Evolutionary conservation across 306 rosid genomes (phyloP).

Genomic region (Prunus mongolica): DNA sequence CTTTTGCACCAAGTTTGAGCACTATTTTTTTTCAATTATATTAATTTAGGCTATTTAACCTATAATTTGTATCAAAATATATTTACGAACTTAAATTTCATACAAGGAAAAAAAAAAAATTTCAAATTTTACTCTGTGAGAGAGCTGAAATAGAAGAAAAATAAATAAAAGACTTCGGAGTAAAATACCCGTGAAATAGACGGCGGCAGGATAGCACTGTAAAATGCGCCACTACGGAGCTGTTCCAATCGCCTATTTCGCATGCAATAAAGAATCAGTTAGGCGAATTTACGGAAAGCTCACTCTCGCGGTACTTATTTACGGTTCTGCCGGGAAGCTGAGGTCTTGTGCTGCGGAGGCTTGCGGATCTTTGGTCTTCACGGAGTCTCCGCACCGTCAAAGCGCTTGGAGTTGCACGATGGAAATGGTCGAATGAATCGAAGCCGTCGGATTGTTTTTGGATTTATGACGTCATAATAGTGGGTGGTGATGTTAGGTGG

Average conservation of each 20-base stretch:
- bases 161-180: background rate
- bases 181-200: background rate
- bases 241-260: conserved; percentile 19
- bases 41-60: no score
- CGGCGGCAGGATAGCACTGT: conserved; percentile 15
- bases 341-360: background rate
- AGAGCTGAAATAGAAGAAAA: background rate
- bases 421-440: background rate
- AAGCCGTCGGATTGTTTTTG: conserved; percentile 10
- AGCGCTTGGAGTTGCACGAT: background rate
- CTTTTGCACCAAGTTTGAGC: no score
- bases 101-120: no score
- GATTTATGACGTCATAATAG: conserved; percentile 18
- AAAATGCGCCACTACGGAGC: conserved; percentile 6
- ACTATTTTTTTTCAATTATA: no score
- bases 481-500: conserved; percentile 18
- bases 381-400: conserved; percentile 12
- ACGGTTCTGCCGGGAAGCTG: background rate
- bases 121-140: background rate
- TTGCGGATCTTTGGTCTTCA: background rate
- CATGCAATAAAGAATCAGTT: conserved; percentile 19
- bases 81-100: no score
- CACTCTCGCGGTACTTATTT: background rate
- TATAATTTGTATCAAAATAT: no score
- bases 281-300: background rate